These are phyloP conservation scores for Phytophthora lateralis DNA, from an alignment of 352 stramenopile species.

Conservation along the genomic window DNA sequence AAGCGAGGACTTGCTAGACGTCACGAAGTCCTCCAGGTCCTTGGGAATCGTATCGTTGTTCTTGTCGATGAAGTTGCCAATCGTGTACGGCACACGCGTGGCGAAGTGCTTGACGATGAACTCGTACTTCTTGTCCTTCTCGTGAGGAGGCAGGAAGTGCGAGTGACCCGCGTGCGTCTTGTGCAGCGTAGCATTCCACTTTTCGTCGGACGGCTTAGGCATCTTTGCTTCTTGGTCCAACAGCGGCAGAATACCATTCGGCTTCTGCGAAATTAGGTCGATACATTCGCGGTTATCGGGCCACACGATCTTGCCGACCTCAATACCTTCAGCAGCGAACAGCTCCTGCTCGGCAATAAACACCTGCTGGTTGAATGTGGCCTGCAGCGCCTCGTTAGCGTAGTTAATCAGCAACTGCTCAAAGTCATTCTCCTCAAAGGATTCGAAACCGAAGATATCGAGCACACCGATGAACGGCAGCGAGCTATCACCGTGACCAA, in stretches of 20 bases:
- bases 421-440: conserved; percentile 94
- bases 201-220: conserved; percentile 83
- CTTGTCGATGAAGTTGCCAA: conserved; percentile 96
- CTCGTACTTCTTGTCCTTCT: conserved; percentile 91
- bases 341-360: conserved; percentile 88
- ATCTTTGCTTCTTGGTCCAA: conserved; percentile 84
- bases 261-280: conserved; percentile 80
- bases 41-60: conserved; percentile 96
- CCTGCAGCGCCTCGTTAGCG: conserved; percentile 88
- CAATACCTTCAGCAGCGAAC: conserved; percentile 81
- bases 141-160: conserved; percentile 80
- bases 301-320: conserved; percentile 84
- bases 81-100: conserved; percentile 94
- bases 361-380: conserved; percentile 91
- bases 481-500: conserved; percentile 73
- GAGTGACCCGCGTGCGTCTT: conserved; percentile 73
- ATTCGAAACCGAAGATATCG: conserved; percentile 98
- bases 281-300: conserved; percentile 89
- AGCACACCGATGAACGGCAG: conserved; percentile 93
- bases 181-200: conserved; percentile 86
- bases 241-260: conserved; percentile 80
- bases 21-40: conserved; percentile 91
- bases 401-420: conserved; percentile 92
- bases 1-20: conserved; percentile 74
- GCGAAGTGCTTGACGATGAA: conserved; percentile 98